Conservation (phyloP, 257 asterid species). For the Ophiorrhiza pumila region DNA sequence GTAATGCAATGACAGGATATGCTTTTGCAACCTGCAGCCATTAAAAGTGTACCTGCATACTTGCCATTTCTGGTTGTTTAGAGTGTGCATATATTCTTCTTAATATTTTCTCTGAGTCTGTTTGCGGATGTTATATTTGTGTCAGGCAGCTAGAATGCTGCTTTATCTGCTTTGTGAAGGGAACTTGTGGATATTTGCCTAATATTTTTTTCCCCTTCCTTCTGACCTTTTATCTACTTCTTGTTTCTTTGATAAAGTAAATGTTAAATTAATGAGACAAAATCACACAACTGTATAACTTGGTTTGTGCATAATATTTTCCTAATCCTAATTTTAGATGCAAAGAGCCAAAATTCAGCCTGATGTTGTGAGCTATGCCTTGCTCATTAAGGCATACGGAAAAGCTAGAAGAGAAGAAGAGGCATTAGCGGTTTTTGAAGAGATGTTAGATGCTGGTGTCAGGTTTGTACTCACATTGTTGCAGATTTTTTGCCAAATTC, state of each 20-base stretch:
- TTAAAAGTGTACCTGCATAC: not conserved
- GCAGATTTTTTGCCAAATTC: not conserved
- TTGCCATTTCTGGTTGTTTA: not conserved
- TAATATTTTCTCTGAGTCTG: not conserved
- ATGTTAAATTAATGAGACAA: not conserved
- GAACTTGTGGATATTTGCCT: not conserved
- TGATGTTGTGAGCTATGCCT: slow-evolving; percentile 92
- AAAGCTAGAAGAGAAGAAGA: slow-evolving; percentile 99
- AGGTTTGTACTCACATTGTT: slow-evolving; percentile 45
- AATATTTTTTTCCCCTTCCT: not conserved
- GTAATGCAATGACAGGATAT: not conserved
- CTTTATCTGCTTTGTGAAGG: not conserved
- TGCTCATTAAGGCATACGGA: slow-evolving; percentile 83
- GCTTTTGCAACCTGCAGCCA: not conserved
- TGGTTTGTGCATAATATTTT: not conserved
- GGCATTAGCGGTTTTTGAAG: slow-evolving; percentile 95
- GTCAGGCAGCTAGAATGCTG: not conserved
- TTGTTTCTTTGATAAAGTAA: not conserved
- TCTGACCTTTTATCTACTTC: not conserved
- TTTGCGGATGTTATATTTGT: too few species aligned
- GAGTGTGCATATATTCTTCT: not conserved
- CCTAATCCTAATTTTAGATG: slow-evolving; percentile 49
- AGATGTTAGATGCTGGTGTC: slow-evolving; percentile 98
- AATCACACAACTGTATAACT: not conserved
- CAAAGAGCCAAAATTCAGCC: slow-evolving; percentile 72